These are phyloP conservation scores for Gossypium trilobum DNA, from an alignment of 441 rosid genomes.

Conservation along the genomic window DNA sequence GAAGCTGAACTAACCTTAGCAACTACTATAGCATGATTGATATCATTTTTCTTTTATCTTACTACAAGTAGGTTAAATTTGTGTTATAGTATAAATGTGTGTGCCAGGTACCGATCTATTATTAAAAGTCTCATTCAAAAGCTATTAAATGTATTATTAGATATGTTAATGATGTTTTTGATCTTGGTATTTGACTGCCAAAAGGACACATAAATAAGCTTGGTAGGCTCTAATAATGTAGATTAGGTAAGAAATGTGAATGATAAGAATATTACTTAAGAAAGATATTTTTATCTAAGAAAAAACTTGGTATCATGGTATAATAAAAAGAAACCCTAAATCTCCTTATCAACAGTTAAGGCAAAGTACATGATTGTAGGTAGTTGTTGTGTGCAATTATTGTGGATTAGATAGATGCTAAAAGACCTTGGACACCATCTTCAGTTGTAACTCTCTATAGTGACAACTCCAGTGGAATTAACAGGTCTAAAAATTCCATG, in stretches of 20 bases:
- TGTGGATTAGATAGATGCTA: no score
- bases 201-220: no score
- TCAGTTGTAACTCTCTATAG: not conserved
- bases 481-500: not conserved
- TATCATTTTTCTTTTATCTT: not conserved
- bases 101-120: not conserved
- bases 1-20: not conserved
- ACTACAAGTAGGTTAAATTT: not conserved
- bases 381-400: not conserved
- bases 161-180: not conserved
- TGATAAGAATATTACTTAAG: not conserved
- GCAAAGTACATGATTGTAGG: not conserved
- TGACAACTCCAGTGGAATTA: not conserved
- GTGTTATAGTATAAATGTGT: not conserved
- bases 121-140: not conserved
- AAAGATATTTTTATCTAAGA: not conserved
- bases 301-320: not conserved
- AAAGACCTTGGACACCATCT: not conserved
- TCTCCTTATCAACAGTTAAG: not conserved
- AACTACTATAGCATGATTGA: not conserved
- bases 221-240: not conserved
- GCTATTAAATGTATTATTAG: not conserved
- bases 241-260: not conserved
- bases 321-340: not conserved
- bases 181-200: not conserved